These are phyloP conservation scores for Blastocrithidia nonstop DNA, from an alignment of 208 protist genomes.

Conservation along the genomic window DNA sequence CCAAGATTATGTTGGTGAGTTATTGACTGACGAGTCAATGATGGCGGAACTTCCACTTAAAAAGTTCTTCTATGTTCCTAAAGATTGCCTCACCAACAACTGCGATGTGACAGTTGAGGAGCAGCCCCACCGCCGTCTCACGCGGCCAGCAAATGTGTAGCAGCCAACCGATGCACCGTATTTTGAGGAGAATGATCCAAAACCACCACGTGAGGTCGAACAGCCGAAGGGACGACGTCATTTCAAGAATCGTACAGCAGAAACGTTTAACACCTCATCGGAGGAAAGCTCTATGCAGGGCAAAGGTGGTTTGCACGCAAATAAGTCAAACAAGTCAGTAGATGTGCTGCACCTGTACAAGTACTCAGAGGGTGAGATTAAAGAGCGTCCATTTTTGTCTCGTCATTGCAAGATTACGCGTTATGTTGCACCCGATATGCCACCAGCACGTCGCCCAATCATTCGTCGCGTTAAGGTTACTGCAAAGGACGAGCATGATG, in stretches of 20 bases:
- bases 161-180: conserved; percentile 30
- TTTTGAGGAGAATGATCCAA: conserved; percentile 42
- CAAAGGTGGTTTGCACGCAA: conserved; percentile 8
- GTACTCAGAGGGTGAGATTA: conserved; percentile 48
- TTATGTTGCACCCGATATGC: conserved; percentile 29
- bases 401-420: conserved; percentile 29
- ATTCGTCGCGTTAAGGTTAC: conserved; percentile 34
- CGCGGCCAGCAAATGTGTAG: conserved; percentile 13
- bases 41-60: conserved; percentile 10
- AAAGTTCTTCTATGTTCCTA: not conserved
- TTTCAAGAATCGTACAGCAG: conserved; percentile 6
- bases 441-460: conserved; percentile 15
- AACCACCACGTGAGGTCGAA: conserved; percentile 12
- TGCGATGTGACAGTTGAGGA: conserved; percentile 20
- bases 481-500: conserved; percentile 65
- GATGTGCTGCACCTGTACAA: conserved; percentile 59
- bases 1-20: conserved; percentile 28
- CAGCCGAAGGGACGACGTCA: conserved; percentile 16
- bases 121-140: conserved; percentile 15
- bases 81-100: conserved; percentile 9
- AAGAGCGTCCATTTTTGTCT: conserved; percentile 27
- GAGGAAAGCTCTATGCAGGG: not conserved
- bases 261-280: not conserved
- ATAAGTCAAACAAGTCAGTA: conserved; percentile 50
- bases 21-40: conserved; percentile 60